A percentile compares a stretch with the other conserved stretches of the same genome.
These are phyloP conservation scores for Cytospora schulzeri DNA, from an alignment of 2,329 filamentous ascomycete species.

Conservation along the genomic window DNA sequence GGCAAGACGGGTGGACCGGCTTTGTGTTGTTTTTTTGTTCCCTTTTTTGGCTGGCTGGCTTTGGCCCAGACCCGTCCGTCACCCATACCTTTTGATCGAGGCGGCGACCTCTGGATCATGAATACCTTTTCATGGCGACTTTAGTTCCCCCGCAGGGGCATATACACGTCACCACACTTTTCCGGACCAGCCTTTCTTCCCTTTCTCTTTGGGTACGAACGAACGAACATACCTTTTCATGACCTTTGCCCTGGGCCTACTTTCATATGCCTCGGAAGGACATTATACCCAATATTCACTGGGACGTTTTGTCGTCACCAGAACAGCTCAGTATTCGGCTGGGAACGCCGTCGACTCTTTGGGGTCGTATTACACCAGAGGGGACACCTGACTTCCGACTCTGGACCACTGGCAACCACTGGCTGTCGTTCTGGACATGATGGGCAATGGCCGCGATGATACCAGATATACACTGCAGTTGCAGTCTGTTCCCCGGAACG, in stretches of 20 bases:
- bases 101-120: constrained; percentile 29
- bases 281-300: constrained; percentile 12
- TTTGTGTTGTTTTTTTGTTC: constrained; percentile 12
- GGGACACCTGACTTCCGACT: no score
- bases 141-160: constrained; percentile 8
- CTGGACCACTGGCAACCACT: no score
- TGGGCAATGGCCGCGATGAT: neutral
- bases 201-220: constrained; percentile 2
- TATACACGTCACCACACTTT: constrained; percentile 22
- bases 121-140: constrained; percentile 26
- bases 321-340: constrained; percentile 1
- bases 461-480: neutral
- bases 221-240: constrained; percentile 13
- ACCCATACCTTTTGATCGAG: constrained; percentile 21
- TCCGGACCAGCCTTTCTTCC: neutral
- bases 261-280: constrained; percentile 3
- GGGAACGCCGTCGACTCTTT: neutral
- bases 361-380: neutral
- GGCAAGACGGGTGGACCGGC: constrained; percentile 13
- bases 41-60: constrained; percentile 1
- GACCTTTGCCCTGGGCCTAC: neutral
- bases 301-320: constrained; percentile 8
- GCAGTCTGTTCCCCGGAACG: neutral
- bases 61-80: constrained; percentile 9
- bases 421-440: neutral